Conservation (phyloP, 345 rosid genomes). For the Reutealis trisperma region DNA sequence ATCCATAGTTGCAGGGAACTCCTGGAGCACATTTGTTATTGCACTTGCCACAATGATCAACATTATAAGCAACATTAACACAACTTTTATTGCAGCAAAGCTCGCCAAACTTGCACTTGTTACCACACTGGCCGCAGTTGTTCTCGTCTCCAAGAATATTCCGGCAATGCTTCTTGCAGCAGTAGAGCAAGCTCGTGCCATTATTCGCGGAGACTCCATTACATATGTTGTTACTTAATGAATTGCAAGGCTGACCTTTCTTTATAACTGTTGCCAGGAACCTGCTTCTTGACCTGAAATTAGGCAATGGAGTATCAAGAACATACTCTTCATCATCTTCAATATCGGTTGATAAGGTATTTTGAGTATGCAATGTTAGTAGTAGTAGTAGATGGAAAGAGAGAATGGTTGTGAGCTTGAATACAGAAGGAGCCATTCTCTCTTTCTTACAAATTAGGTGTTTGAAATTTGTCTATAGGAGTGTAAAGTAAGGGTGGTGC, state of each 20-base stretch:
- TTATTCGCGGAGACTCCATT: slow-evolving; percentile 58
- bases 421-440: slow-evolving; percentile 26
- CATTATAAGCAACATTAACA: slow-evolving; percentile 31
- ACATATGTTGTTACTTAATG: slow-evolving; percentile 40
- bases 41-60: slow-evolving; percentile 63
- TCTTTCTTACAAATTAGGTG: not conserved
- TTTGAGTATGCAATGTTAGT: not conserved
- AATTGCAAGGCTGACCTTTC: slow-evolving; percentile 50
- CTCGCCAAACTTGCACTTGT: slow-evolving; percentile 52
- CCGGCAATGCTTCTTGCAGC: slow-evolving; percentile 76
- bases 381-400: slow-evolving; percentile 15
- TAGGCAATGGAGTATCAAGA: slow-evolving; percentile 33
- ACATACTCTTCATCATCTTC: slow-evolving; percentile 36
- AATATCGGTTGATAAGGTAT: slow-evolving; percentile 1
- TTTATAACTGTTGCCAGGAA: slow-evolving; percentile 33
- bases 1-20: slow-evolving; percentile 51
- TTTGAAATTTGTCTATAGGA: not conserved
- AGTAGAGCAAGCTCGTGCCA: slow-evolving; percentile 56
- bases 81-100: slow-evolving; percentile 62
- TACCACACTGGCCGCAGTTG: slow-evolving; percentile 61
- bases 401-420: slow-evolving; percentile 32
- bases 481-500: slow-evolving; percentile 12
- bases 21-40: slow-evolving; percentile 44
- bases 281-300: slow-evolving; percentile 35
- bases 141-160: slow-evolving; percentile 54